These are phyloP conservation scores for Blastobotrys arbuscula DNA, from an alignment of 1,139 yeast species.

Conservation along the genomic window DNA sequence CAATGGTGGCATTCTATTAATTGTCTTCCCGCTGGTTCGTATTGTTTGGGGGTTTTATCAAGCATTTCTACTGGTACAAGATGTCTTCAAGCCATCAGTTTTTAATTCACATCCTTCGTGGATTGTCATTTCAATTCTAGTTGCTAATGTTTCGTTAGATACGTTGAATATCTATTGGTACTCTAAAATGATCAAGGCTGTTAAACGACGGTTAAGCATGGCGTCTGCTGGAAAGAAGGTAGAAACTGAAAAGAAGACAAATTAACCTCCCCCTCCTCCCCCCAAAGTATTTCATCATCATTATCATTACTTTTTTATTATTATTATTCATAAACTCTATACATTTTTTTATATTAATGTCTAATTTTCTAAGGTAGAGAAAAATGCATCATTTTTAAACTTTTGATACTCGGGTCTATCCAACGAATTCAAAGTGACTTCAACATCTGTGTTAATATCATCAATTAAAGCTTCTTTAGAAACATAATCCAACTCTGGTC, in stretches of 20 bases:
- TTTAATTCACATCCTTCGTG: slow-evolving; percentile 31
- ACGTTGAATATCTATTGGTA: slow-evolving; percentile 59
- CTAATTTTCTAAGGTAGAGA: slow-evolving; percentile 6
- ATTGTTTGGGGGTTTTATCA: slow-evolving; percentile 88
- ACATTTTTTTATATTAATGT: neutral
- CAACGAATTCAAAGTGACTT: slow-evolving; percentile 53
- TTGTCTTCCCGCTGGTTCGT: slow-evolving; percentile 69
- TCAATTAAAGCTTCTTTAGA: slow-evolving; percentile 79
- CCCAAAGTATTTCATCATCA: neutral
- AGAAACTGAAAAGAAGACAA: neutral
- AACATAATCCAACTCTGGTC: slow-evolving; percentile 87
- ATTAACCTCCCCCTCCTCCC: neutral
- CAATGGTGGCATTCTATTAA: slow-evolving; percentile 66
- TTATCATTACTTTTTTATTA: neutral
- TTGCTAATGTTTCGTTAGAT: slow-evolving; percentile 61
- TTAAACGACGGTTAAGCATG: slow-evolving; percentile 11
- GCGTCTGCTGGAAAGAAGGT: neutral
- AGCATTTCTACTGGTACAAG: slow-evolving; percentile 35
- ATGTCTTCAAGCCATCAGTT: slow-evolving; percentile 18
- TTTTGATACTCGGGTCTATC: slow-evolving; percentile 33
- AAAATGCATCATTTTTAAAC: slow-evolving; percentile 25
- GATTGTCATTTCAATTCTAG: slow-evolving; percentile 47
- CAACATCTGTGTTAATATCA: slow-evolving; percentile 78
- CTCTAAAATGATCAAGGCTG: slow-evolving; percentile 73
- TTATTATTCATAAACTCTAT: neutral